phyloP scores from a whole-genome alignment of 495 filamentous ascomycete genomes.

The Neurospora sublineolata region DNA sequence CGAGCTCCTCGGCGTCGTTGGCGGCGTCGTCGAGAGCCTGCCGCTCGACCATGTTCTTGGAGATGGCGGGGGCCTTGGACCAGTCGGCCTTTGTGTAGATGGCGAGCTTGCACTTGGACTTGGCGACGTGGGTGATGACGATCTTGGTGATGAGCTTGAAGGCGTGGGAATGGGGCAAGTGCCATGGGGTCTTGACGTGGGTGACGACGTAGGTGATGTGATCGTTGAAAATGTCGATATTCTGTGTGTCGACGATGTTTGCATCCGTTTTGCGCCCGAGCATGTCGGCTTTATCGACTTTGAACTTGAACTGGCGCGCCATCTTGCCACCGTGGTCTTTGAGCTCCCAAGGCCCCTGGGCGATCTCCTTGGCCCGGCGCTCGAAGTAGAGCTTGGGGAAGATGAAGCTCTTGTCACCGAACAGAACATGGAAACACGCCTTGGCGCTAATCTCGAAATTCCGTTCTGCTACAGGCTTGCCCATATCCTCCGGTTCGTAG shows the following conservation, averaged over 20 bases:
- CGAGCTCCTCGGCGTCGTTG: conserved; percentile 73
- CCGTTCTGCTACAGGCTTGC: conserved; percentile 55
- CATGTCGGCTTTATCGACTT: conserved; percentile 54
- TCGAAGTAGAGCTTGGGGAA: conserved; percentile 88
- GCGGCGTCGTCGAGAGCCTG: conserved; percentile 72
- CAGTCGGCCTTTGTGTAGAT: conserved; percentile 83
- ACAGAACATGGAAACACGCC: conserved; percentile 88
- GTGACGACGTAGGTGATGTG: conserved; percentile 93
- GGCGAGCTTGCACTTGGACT: conserved; percentile 82
- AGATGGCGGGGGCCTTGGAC: conserved; percentile 54
- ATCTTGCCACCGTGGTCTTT: conserved; percentile 52
- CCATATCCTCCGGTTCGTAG: conserved; percentile 74
- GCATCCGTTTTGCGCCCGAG: conserved; percentile 48
- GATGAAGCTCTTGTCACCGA: conserved; percentile 87
- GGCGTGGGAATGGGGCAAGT: conserved; percentile 65
- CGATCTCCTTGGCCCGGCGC: conserved; percentile 62
- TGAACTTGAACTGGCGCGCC: conserved; percentile 68
- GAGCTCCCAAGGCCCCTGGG: conserved; percentile 77
- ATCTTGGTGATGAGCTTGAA: conserved; percentile 85
- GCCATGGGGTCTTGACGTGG: conserved; percentile 80
- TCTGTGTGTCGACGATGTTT: conserved; percentile 70
- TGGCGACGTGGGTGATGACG: conserved; percentile 84
- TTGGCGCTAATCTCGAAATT: conserved; percentile 82
- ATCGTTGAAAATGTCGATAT: conserved; percentile 84
- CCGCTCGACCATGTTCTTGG: conserved; percentile 62